These are phyloP conservation scores for Infundibulicybe gibba DNA, from an alignment of 768 basidiomycete species.

Conservation along the genomic window DNA sequence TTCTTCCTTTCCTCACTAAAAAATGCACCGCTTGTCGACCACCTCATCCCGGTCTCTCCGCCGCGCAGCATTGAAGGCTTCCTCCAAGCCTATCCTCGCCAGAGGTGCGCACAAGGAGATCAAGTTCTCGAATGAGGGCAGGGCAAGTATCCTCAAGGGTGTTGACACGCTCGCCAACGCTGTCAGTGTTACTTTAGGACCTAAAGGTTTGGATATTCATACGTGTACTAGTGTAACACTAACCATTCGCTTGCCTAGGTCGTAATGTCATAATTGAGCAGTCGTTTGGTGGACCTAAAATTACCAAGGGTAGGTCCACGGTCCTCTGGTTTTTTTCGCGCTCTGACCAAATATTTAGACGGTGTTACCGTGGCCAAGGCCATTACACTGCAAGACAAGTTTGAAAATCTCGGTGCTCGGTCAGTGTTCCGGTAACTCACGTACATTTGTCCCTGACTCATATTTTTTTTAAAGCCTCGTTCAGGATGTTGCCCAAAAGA, in stretches of 20 bases:
- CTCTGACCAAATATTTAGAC: constrained; percentile 42
- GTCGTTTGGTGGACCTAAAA: constrained; percentile 86
- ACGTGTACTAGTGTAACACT: not conserved
- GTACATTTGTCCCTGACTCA: not conserved
- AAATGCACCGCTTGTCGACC: constrained; percentile 73
- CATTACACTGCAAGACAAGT: constrained; percentile 93
- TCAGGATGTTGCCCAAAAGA: constrained; percentile 95
- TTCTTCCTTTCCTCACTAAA: constrained; percentile 12
- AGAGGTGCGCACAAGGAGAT: constrained; percentile 94
- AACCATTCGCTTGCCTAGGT: constrained; percentile 40
- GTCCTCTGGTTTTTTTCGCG: constrained; percentile 1
- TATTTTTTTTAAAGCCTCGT: constrained; percentile 56
- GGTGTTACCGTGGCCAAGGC: constrained; percentile 98
- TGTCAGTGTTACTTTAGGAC: constrained; percentile 93
- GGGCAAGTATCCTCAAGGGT: constrained; percentile 90
- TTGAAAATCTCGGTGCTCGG: constrained; percentile 98
- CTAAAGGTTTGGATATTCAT: constrained; percentile 63
- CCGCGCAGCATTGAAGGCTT: constrained; percentile 57
- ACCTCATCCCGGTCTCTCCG: constrained; percentile 67
- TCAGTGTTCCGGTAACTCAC: constrained; percentile 30
- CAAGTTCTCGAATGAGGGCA: constrained; percentile 93
- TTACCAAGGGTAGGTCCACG: constrained; percentile 80
- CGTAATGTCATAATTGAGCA: constrained; percentile 99
- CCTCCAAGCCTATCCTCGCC: constrained; percentile 43
- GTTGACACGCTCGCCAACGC: constrained; percentile 97